phyloP scores from a whole-genome alignment of 2,329 filamentous ascomycete species.

The Ceratocystis harringtonii region DNA sequence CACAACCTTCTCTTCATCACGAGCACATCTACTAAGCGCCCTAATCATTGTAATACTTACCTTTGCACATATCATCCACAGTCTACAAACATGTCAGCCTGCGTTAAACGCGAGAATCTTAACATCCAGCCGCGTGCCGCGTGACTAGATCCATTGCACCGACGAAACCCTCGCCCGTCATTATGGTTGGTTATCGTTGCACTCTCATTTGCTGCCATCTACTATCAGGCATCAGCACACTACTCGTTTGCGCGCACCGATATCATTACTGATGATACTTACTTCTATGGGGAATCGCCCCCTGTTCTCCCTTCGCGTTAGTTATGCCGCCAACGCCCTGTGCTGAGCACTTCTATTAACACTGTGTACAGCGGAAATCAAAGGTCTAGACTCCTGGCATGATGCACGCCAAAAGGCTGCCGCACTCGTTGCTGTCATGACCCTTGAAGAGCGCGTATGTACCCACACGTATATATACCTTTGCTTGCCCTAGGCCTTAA shows the following conservation, averaged over 20 bases:
- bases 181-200: too few relatives aligned
- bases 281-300: conserved; percentile 37
- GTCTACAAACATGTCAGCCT: too few relatives aligned
- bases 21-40: too few relatives aligned
- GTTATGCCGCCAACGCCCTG: conserved; percentile 19
- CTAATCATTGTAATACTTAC: too few relatives aligned
- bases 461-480: not conserved
- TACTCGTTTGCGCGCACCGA: not conserved
- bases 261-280: conserved; percentile 22
- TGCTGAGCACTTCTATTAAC: not conserved
- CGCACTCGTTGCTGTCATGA: conserved; percentile 55
- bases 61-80: too few relatives aligned
- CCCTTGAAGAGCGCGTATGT: conserved; percentile 54
- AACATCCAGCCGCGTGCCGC: too few relatives aligned
- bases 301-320: conserved; percentile 38
- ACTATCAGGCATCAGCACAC: not conserved
- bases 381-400: conserved; percentile 50
- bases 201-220: not conserved
- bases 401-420: conserved; percentile 51
- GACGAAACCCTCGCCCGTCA: too few relatives aligned
- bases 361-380: conserved; percentile 31
- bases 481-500: not conserved
- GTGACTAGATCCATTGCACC: too few relatives aligned
- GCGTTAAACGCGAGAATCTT: too few relatives aligned
- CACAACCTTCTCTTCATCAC: too few relatives aligned